Evolutionary conservation across 306 rosid species (phyloP).

Genomic region (Medicago lupulina): DNA sequence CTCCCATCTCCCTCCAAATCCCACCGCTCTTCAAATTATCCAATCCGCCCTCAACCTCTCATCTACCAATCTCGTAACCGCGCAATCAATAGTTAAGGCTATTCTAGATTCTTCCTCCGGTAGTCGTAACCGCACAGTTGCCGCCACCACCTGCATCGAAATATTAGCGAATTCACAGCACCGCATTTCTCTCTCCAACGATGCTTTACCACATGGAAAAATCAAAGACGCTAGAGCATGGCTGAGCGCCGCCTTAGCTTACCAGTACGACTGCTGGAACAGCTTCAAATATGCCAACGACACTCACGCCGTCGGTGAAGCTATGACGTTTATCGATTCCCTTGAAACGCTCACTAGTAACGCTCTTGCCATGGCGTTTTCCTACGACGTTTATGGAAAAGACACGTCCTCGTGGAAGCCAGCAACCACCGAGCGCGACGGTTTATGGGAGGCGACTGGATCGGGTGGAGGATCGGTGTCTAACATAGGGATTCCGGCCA

Average conservation of each 20-base stretch:
- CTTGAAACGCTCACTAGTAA: constrained; percentile 57
- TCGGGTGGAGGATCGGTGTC: constrained; percentile 19
- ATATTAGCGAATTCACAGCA: constrained; percentile 51
- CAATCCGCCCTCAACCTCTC: constrained; percentile 57
- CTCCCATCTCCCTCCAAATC: constrained; percentile 43
- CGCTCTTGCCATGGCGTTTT: constrained; percentile 68
- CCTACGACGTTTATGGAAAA: constrained; percentile 65
- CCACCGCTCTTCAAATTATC: constrained; percentile 54
- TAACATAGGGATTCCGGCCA: constrained; percentile 50
- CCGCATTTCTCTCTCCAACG: constrained; percentile 59
- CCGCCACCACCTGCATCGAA: constrained; percentile 67
- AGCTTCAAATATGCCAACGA: constrained; percentile 84
- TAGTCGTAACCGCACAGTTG: constrained; percentile 67
- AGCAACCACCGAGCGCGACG: constrained; percentile 74
- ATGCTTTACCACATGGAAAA: constrained; percentile 51
- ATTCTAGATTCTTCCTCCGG: constrained; percentile 51
- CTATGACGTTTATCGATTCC: constrained; percentile 67
- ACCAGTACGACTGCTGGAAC: constrained; percentile 85
- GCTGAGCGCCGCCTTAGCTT: constrained; percentile 68
- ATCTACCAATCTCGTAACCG: constrained; percentile 55
- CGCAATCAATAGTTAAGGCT: constrained; percentile 57
- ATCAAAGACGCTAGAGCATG: constrained; percentile 73
- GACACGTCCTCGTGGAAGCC: constrained; percentile 60
- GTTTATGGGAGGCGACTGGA: constrained; percentile 63
- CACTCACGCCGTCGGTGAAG: constrained; percentile 53